These are phyloP conservation scores for Acmispon strigosus DNA, from an alignment of 306 rosid species.

Conservation along the genomic window DNA sequence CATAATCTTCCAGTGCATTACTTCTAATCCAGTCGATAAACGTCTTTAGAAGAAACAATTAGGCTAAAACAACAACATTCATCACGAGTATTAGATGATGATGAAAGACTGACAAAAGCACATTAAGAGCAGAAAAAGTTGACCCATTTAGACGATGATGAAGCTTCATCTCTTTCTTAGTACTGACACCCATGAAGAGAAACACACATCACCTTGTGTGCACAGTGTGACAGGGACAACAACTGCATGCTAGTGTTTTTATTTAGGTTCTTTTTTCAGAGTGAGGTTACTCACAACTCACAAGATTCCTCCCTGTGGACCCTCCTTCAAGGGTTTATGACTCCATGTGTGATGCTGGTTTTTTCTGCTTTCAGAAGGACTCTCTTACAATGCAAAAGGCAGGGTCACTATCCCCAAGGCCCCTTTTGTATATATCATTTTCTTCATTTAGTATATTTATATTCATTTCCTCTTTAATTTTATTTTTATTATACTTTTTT, in stretches of 20 bases:
- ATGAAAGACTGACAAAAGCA: slow-evolving; percentile 33
- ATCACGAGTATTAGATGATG: not conserved
- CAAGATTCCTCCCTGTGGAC: slow-evolving; percentile 58
- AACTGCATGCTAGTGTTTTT: slow-evolving; percentile 34
- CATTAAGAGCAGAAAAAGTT: slow-evolving; percentile 14
- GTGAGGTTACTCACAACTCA: slow-evolving; percentile 28
- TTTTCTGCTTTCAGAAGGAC: slow-evolving; percentile 31
- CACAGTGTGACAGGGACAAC: slow-evolving; percentile 27
- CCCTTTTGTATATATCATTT: not conserved
- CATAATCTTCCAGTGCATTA: not conserved
- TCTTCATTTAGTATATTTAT: too few species aligned
- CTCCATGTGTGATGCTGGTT: slow-evolving; percentile 70
- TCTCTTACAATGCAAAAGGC: slow-evolving; percentile 15
- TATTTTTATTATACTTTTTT: too few species aligned
- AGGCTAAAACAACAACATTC: not conserved
- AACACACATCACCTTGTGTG: slow-evolving; percentile 26
- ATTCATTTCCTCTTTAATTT: too few species aligned
- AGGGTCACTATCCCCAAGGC: slow-evolving; percentile 34
- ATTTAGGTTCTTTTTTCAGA: slow-evolving; percentile 30
- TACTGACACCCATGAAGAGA: slow-evolving; percentile 41
- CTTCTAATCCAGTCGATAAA: slow-evolving; percentile 20
- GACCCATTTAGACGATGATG: slow-evolving; percentile 16
- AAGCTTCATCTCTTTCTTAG: slow-evolving; percentile 35
- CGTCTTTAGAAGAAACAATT: not conserved
- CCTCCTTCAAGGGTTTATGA: slow-evolving; percentile 39